These are phyloP conservation scores for Populus hybrid DNA, from an alignment of 441 rosid species.

Conservation along the genomic window DNA sequence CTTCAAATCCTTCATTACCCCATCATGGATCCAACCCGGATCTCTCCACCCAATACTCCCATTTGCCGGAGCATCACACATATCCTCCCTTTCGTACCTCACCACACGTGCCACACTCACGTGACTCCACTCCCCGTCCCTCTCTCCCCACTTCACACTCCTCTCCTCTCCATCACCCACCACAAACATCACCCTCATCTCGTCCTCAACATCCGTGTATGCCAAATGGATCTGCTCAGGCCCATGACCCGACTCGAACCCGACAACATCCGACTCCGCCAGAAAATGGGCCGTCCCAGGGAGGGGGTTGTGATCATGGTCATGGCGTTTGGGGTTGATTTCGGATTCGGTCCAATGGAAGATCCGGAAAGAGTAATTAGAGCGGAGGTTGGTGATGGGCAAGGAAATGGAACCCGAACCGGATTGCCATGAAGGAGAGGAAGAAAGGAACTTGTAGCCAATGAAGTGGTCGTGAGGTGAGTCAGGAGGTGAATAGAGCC, in stretches of 20 bases:
- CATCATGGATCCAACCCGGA: slow-evolving; percentile 85
- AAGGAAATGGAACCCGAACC: slow-evolving; percentile 72
- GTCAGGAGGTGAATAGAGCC: slow-evolving; percentile 79
- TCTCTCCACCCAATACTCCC: slow-evolving; percentile 76
- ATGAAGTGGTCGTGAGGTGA: slow-evolving; percentile 63
- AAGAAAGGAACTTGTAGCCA: slow-evolving; percentile 71
- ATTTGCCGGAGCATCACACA: slow-evolving; percentile 89
- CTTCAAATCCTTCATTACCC: slow-evolving; percentile 52
- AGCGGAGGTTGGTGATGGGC: slow-evolving; percentile 65
- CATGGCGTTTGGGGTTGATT: slow-evolving; percentile 50
- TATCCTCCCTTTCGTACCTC: slow-evolving; percentile 66
- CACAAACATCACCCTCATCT: slow-evolving; percentile 87
- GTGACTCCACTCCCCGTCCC: slow-evolving; percentile 34
- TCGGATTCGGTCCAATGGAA: slow-evolving; percentile 77
- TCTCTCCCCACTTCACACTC: slow-evolving; percentile 57
- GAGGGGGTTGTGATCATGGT: slow-evolving; percentile 81
- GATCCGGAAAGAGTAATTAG: slow-evolving; percentile 78
- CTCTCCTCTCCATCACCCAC: slow-evolving; percentile 61
- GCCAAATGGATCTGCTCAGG: slow-evolving; percentile 85
- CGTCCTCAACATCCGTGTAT: slow-evolving; percentile 52
- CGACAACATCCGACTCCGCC: slow-evolving; percentile 40
- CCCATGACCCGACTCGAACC: slow-evolving; percentile 35
- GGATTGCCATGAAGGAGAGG: slow-evolving; percentile 51
- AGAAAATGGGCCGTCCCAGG: slow-evolving; percentile 62
- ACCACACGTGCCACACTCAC: slow-evolving; percentile 44